Base-by-base conservation (phyloP, 352 stramenopile genomes). In the Phytophthora agathidicida region DNA sequence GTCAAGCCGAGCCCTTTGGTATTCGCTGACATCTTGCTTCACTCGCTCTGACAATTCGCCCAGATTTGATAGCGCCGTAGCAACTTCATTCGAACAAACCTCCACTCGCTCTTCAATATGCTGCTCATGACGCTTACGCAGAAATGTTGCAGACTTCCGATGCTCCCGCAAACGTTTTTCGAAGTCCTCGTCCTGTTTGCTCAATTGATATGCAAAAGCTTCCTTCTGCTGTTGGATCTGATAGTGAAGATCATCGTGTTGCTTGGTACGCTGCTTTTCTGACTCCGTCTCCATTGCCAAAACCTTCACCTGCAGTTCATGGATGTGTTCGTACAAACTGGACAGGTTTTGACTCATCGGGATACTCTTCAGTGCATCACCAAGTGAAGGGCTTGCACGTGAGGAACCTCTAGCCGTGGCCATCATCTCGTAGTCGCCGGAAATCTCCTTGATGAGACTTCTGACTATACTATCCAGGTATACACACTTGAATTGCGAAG, bases 41-140 rank as follows among this genome's bases (percentile, higher is more conserved):
- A 65, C 56, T 3, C 38, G 47, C 26, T 65, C 56, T 7, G 47
- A 59, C 3, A 65, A 37, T 19, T 65, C 56, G 16, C 47, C 47
- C 17, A 59, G 39, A 17, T 28, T 51, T 27, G 47, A 41, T 23
- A 65, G 20, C 5, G 30, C 47, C 5, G 46, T 28, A 16, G 28
- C 47, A 13, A 59, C 47, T 39, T 65, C 56, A 51, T 31, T 52
- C 10, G 56, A 31, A 37, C 47, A 52, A 36, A 41, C 19, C 14
- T 47, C 22, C 23, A 65, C 48, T n/a, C 24, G 23, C 14, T 65
- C 14, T 9, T 65, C 56, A n/a, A 65, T 28, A 27, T 36, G 17
- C 17, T 60, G 23, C 17, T 65, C 38, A 4, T 65, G 46, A 17
- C 44, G 46, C 19, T 65, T 33, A 6, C 26, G 56, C 9, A 36